Base-by-base conservation (phyloP, 2,329 filamentous ascomycete genomes). In the Nigrospora oryzae region DNA sequence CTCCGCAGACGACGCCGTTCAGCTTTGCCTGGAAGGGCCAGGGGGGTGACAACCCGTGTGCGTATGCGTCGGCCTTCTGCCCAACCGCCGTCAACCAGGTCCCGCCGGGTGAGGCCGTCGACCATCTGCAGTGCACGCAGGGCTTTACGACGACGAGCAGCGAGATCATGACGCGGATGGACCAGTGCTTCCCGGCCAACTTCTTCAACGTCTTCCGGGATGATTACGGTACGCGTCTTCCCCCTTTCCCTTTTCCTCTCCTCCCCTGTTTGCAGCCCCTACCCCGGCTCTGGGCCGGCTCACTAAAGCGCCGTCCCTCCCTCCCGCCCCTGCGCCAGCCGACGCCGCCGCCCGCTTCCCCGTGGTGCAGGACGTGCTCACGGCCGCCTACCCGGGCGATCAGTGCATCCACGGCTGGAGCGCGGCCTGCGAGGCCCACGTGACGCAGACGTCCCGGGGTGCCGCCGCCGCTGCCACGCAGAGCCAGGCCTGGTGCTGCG, bases 401-500 rank as follows among this genome's bases (percentile, higher is more conserved):
- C 31, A 32, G 14, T 42, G 40, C 33, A 28, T 36, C 40, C 13
- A 30, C 1, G 33, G 23, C 33, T 42, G 40, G 40, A n/a, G 14
- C 12, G 16, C 40, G 40, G 40, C 40, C 7, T 42, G 40, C 33
- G 28, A 16, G 10, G 11, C 13, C 6, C 31, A 36, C 31, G 16
- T 42, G n/a, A 42, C 33, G 8, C 6, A 32, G 11, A 14, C 38
- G 8, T n/a, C 38, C 8, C 14, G 12, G 19, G 28, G 19, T 12
- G n/a, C 7, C 28, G 15, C 32, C 14, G 19, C 15, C 12, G 16
- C 30, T n/a, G n/a, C 40, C 11, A 42, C 40, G 32, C 34, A 16
- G 16, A 42, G 40, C 40, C 40, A 42, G 33, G 40, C 14, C 15
- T 42, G 40, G 40, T 42, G 40, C 40, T 42, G 40, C 33, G 40